Evolutionary conservation across 2,329 filamentous ascomycete genomes (phyloP).

Genomic region (Phaeosphaeria sp.): DNA sequence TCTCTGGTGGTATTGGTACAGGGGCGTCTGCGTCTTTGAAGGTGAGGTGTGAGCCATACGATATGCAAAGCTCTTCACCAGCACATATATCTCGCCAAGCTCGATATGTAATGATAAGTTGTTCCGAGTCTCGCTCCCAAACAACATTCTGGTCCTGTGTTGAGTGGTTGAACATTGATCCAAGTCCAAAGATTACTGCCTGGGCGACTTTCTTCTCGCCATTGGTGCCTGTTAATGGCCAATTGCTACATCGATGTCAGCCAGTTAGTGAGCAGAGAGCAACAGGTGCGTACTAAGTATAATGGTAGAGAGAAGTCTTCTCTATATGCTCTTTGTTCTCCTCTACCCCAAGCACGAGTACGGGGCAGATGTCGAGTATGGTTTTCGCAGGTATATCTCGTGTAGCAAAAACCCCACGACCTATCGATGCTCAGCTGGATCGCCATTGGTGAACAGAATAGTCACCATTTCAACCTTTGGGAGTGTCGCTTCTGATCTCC

Average conservation of each 20-base stretch:
- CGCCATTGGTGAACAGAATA: background rate
- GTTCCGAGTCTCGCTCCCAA: slow-evolving; percentile 59
- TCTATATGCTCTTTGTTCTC: slow-evolving; percentile 59
- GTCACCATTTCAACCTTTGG: slow-evolving; percentile 54
- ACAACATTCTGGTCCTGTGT: slow-evolving; percentile 60
- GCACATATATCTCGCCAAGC: slow-evolving; percentile 57
- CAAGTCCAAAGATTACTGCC: slow-evolving; percentile 62
- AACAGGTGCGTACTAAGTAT: slow-evolving; percentile 58
- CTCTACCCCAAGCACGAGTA: slow-evolving; percentile 56
- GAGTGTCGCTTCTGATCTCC: slow-evolving; percentile 55
- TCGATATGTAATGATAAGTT: slow-evolving; percentile 57
- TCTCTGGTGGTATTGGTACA: slow-evolving; percentile 36
- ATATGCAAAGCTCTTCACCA: slow-evolving; percentile 65
- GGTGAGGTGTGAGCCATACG: slow-evolving; percentile 56
- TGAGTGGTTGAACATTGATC: slow-evolving; percentile 67
- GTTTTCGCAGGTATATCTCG: slow-evolving; percentile 55
- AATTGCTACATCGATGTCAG: slow-evolving; percentile 48
- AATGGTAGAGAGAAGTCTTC: slow-evolving; percentile 61
- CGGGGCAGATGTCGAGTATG: slow-evolving; percentile 60
- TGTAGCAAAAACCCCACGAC: slow-evolving; percentile 61
- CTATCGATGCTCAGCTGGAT: slow-evolving; percentile 38
- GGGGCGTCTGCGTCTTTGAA: slow-evolving; percentile 53
- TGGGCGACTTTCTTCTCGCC: slow-evolving; percentile 52
- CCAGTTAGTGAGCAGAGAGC: background rate
- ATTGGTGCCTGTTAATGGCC: slow-evolving; percentile 42